A percentile compares a stretch with the other conserved stretches of the same genome.
These are phyloP conservation scores for Agrocybe praecox DNA, from an alignment of 768 basidiomycete species.

Conservation along the genomic window DNA sequence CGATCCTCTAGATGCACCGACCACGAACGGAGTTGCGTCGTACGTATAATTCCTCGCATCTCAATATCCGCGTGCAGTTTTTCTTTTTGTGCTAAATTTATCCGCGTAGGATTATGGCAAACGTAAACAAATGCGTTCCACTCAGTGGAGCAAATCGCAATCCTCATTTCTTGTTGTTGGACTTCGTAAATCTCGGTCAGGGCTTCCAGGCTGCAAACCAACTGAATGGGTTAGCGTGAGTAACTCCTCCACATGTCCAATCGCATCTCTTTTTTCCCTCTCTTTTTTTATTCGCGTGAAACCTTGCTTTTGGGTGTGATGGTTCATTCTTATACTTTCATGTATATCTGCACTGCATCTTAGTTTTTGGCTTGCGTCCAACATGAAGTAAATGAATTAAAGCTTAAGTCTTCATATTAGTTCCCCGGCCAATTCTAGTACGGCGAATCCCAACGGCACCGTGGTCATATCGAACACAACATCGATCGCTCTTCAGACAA, in stretches of 20 bases:
- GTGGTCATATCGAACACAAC: not conserved
- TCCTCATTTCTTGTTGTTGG: constrained; percentile 56
- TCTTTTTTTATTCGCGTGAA: not conserved
- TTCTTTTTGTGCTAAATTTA: not conserved
- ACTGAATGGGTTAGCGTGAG: constrained; percentile 47
- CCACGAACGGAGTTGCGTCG: constrained; percentile 40
- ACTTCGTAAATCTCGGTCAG: constrained; percentile 52
- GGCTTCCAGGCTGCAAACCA: constrained; percentile 42
- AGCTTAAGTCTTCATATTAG: not conserved
- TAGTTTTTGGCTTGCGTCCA: not conserved
- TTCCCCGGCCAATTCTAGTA: not conserved
- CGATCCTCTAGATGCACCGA: constrained; percentile 37
- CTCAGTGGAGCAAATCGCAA: constrained; percentile 42
- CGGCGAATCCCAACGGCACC: not conserved
- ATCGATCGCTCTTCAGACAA: not conserved
- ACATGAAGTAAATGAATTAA: not conserved
- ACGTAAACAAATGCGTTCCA: constrained; percentile 45
- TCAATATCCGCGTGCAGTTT: not conserved
- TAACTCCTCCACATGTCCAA: constrained; percentile 3
- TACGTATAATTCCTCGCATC: constrained; percentile 23
- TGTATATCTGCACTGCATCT: not conserved
- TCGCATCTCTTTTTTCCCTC: not conserved
- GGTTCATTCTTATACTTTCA: not conserved
- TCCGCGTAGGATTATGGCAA: constrained; percentile 34
- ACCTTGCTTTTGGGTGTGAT: not conserved